Evolutionary conservation across 805 yeast genomes (phyloP).

Genomic region (Wickerhamiella australiensis): DNA sequence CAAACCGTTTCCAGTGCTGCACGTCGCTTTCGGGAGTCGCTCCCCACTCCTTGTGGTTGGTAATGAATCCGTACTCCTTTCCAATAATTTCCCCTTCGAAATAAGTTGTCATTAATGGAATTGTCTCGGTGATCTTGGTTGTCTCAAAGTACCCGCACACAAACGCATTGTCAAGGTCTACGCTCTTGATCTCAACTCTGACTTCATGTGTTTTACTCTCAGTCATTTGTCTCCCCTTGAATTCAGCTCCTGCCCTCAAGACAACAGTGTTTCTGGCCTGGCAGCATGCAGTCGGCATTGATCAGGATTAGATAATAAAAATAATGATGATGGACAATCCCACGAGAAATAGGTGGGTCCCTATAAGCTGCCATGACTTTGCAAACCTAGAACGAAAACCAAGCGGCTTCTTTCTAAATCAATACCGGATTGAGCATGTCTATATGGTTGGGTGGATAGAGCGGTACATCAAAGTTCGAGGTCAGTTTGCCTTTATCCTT

Average conservation of each 20-base stretch:
- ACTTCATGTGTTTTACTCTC: conserved; percentile 56
- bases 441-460: conserved; percentile 5
- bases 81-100: conserved; percentile 63
- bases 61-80: conserved; percentile 44
- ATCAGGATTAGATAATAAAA: conserved; percentile 2
- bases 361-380: conserved; percentile 1
- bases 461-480: neutral
- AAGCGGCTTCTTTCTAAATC: neutral
- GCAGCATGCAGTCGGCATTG: conserved; percentile 8
- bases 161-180: conserved; percentile 45
- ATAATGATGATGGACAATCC: neutral
- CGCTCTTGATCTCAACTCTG: conserved; percentile 52
- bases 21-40: conserved; percentile 47
- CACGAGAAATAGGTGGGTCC: conserved; percentile 1
- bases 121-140: conserved; percentile 45
- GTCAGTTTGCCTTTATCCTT: neutral
- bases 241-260: conserved; percentile 49
- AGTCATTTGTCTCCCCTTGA: conserved; percentile 59
- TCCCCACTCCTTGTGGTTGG: conserved; percentile 50
- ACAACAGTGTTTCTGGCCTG: neutral
- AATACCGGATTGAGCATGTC: neutral
- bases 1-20: conserved; percentile 55
- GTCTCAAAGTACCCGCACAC: conserved; percentile 54
- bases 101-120: conserved; percentile 56
- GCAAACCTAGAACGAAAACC: neutral